Evolutionary conservation across 305 asterid species (phyloP).

Genomic region (Rubia occidens): DNA sequence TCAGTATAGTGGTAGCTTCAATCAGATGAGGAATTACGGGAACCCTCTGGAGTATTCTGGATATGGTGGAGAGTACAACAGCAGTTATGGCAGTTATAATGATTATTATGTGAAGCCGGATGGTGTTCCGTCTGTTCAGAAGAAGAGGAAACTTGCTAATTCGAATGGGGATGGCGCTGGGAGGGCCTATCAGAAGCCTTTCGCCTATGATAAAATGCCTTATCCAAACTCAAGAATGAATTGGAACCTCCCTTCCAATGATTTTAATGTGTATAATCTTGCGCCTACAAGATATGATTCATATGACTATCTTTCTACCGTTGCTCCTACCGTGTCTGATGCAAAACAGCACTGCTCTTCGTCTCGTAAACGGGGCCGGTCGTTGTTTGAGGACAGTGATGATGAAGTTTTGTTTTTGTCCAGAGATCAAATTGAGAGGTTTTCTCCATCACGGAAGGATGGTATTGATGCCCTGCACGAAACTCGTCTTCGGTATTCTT

Average conservation of each 20-base stretch:
- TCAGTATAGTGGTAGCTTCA: slow-evolving; percentile 25
- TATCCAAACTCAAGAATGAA: slow-evolving; percentile 27
- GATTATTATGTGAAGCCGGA: slow-evolving; percentile 32
- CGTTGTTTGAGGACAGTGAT: slow-evolving; percentile 59
- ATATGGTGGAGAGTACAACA: slow-evolving; percentile 29
- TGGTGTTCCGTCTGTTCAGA: slow-evolving; percentile 32
- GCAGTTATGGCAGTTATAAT: slow-evolving; percentile 20
- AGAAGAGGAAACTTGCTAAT: slow-evolving; percentile 59
- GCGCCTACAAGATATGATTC: slow-evolving; percentile 23
- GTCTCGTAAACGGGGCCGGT: slow-evolving; percentile 53
- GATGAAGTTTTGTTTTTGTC: slow-evolving; percentile 61
- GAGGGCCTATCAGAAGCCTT: slow-evolving; percentile 39
- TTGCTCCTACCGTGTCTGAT: slow-evolving; percentile 30
- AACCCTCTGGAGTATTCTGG: slow-evolving; percentile 23
- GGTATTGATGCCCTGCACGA: slow-evolving; percentile 79
- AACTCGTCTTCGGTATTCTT: slow-evolving; percentile 77
- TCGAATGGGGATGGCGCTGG: slow-evolving; percentile 37
- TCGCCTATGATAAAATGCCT: slow-evolving; percentile 23
- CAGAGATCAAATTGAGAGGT: slow-evolving; percentile 77
- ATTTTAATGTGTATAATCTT: slow-evolving; percentile 23
- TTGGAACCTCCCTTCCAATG: slow-evolving; percentile 27
- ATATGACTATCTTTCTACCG: slow-evolving; percentile 16
- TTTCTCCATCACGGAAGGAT: slow-evolving; percentile 91
- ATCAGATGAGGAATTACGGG: slow-evolving; percentile 26
- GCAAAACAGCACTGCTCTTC: slow-evolving; percentile 30